phyloP scores from a whole-genome alignment of 257 asterid genomes.

The Solanum gandarillasii region DNA sequence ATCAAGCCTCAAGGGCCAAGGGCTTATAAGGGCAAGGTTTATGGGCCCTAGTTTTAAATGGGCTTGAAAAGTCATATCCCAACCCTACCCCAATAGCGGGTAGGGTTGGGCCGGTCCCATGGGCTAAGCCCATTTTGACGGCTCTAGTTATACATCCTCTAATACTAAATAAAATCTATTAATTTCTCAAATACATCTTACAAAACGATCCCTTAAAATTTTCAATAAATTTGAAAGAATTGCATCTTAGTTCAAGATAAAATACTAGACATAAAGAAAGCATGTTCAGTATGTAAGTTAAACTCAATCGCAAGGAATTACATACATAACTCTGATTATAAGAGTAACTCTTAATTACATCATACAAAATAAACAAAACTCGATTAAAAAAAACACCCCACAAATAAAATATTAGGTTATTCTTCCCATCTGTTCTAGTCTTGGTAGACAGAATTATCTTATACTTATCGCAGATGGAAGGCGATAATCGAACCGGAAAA shows the following conservation, averaged over 20 bases:
- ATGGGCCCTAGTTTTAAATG: too few relatives aligned
- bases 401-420: background rate
- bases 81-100: too few relatives aligned
- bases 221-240: background rate
- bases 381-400: background rate
- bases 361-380: background rate
- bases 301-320: background rate
- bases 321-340: background rate
- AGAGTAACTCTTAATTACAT: background rate
- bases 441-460: accelerated
- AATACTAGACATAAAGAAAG: background rate
- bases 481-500: too few relatives aligned
- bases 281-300: background rate
- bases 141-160: too few relatives aligned
- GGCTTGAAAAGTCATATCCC: too few relatives aligned
- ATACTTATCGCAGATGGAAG: accelerated
- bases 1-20: too few relatives aligned
- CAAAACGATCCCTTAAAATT: background rate
- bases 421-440: accelerated
- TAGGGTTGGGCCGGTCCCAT: too few relatives aligned
- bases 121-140: too few relatives aligned
- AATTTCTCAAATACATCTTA: background rate
- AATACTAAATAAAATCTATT: background rate
- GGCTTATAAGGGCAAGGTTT: too few relatives aligned
- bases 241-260: background rate